Evolutionary conservation across 1,139 yeast species (phyloP).

Genomic region (Pichiaceae sp.): DNA sequence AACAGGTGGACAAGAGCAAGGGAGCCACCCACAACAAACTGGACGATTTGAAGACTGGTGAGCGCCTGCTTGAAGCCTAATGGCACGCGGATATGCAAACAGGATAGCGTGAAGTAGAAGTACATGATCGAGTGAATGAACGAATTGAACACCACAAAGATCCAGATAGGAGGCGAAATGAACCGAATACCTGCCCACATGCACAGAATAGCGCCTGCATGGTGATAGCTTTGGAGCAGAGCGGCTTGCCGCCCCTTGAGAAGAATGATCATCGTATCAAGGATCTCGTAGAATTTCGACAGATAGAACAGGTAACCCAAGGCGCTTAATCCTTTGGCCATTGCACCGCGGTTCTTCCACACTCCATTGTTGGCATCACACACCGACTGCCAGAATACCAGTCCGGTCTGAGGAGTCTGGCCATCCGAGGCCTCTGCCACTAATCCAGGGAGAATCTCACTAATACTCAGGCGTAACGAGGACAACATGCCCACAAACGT

Average conservation of each 20-base stretch:
- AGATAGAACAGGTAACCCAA: slow-evolving; percentile 65
- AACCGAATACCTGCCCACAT: slow-evolving; percentile 77
- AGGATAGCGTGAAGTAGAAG: slow-evolving; percentile 58
- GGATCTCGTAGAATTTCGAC: slow-evolving; percentile 65
- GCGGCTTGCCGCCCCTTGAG: slow-evolving; percentile 66
- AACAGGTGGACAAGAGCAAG: slow-evolving; percentile 58
- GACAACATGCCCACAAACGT: slow-evolving; percentile 61
- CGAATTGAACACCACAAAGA: slow-evolving; percentile 72
- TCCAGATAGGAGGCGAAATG: slow-evolving; percentile 74
- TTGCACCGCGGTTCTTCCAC: slow-evolving; percentile 31
- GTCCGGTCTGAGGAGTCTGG: slow-evolving; percentile 16
- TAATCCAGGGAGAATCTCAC: slow-evolving; percentile 22
- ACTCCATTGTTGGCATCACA: slow-evolving; percentile 58
- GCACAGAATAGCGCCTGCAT: slow-evolving; percentile 76
- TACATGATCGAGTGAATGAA: slow-evolving; percentile 74
- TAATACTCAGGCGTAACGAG: slow-evolving; percentile 33
- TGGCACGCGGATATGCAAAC: slow-evolving; percentile 56
- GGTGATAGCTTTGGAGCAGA: slow-evolving; percentile 67
- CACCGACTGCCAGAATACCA: slow-evolving; percentile 48
- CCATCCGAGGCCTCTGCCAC: slow-evolving; percentile 9
- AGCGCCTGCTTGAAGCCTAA: slow-evolving; percentile 47
- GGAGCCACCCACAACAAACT: slow-evolving; percentile 64
- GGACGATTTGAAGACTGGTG: slow-evolving; percentile 64
- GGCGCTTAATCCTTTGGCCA: slow-evolving; percentile 39
- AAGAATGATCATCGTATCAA: slow-evolving; percentile 61